Base-by-base conservation (phyloP, 2,329 filamentous ascomycete species). In the Ilyonectria robusta region DNA sequence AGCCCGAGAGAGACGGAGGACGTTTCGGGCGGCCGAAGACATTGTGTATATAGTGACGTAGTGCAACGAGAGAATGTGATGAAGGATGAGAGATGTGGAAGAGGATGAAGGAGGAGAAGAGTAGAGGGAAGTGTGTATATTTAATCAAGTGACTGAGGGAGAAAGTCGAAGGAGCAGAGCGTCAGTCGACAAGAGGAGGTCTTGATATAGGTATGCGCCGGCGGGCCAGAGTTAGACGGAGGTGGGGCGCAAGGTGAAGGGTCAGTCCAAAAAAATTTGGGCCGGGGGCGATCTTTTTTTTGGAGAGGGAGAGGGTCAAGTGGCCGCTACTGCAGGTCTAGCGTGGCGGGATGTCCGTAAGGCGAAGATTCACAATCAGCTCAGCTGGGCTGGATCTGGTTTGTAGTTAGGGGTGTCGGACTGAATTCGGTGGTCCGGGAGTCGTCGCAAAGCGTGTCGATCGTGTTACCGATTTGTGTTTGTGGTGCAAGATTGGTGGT, bases 11-110 rank as follows among this genome's bases (percentile, higher is more conserved):
- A 79, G 69, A 59, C 80, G 80, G 63, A 82, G 67, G 60, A 73
- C 70, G 75, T 77, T 79, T 74, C 80, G 78, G 66, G 78, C 72
- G 50, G 76, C 76, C 66, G 77, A 77, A 73, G 80, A 76, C 80
- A 82, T 82, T 72, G 66, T 78, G 72, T 55, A 21, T 68, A 57
- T 68, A 68, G 23, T 66, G 71, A 58, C 70, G 65, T 62, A 51
- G 63, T 61, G 53, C 23, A 65, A 51, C 62, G 66, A 40, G 47
- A 61, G 51, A 50, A 59, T 31, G 29, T 33, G n/a, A 47, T 15
- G 65, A 50, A 60, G 26, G 26, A 26, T 26, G 26, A 66, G 61
- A 44, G 58, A 67, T 65, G 65, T 53, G 57, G 13, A 50, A 46
- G 35, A 48, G 50, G 58, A 55, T 42, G 35, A 23, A 66, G 56